Conservation (phyloP, 2,329 filamentous ascomycete genomes). For the Neopestalotiopsis rosae region DNA sequence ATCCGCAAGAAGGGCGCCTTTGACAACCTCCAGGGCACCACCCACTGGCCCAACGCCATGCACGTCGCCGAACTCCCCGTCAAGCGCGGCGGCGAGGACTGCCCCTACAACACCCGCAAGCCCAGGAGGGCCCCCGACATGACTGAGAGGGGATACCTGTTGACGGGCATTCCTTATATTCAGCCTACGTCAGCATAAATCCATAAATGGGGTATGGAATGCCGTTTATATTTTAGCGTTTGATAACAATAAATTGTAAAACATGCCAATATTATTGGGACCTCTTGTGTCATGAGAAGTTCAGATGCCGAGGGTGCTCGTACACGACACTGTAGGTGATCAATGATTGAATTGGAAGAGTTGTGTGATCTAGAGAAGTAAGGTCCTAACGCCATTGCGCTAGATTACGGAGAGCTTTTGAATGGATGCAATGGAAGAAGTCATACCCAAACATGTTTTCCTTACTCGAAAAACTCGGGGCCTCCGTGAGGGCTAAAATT, state of each 20-base stretch:
- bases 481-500: no score
- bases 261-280: no score
- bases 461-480: no score
- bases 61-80: constrained; percentile 22
- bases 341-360: no score
- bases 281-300: no score
- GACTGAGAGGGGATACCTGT: constrained; percentile 46
- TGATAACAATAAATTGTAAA: not conserved
- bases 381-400: no score
- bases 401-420: no score
- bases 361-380: no score
- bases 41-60: constrained; percentile 46
- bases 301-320: no score
- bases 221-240: not conserved
- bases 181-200: constrained; percentile 2
- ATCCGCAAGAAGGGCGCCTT: constrained; percentile 46
- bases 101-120: constrained; percentile 35
- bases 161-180: constrained; percentile 56
- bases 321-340: no score
- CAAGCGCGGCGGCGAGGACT: constrained; percentile 29
- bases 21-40: constrained; percentile 43
- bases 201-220: not conserved
- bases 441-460: no score
- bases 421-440: no score
- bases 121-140: constrained; percentile 43